Evolutionary conservation across 139 green algal species (phyloP), one percentile per base, ranked within the genome.

Genomic region (Chlamydomonas applanata): DNA sequence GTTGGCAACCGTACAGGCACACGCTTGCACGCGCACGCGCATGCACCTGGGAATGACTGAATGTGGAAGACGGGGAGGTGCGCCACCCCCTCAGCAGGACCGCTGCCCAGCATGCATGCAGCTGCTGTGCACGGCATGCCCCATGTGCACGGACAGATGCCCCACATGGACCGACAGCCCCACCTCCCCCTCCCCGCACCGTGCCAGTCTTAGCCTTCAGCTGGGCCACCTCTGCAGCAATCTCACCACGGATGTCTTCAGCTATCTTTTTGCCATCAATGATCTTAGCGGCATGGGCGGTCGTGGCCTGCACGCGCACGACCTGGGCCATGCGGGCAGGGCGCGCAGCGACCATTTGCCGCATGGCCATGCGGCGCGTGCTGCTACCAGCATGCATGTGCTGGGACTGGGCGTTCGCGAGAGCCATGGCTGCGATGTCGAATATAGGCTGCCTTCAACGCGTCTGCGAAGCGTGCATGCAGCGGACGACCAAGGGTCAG

Each of bases 191-290:
- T 49, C 7, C 40, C 13, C 33, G 2, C 69, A 67, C 53, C 69
- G 86, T 89, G 73, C 89, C 87, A 35, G 79, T 79, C 24, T 79
- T 64, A 27, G 64, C n/a, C 78, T 91, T 86, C 35, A 97, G 72
- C 60, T 80, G 57, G 4, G 77, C 74, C 19, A 96, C 89, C 72
- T 97, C 86, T 0, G 66, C 82, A 34, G 84, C 87, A 35, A 97
- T 86, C 74, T 97, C 93, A 53, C 85, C 62, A 0, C 92, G 81
- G 56, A 97, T 97, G n/a, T 83, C 80, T 22, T 85, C 88, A 2
- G 92, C 91, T 25, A 91, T 93, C 59, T 82, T 44, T 53, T 86
- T 86, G 61, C 81, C 81, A 67, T 86, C 81, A 27, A 86, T 86
- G 22, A 86, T 65, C 25, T 71, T 78, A 27, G 81, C 72, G 11